Percentiles rank a stretch among this genome's conserved stretches.
These are phyloP conservation scores for Annona squamosa DNA, from an alignment of 164 flowering plant genomes.

Conservation along the genomic window DNA sequence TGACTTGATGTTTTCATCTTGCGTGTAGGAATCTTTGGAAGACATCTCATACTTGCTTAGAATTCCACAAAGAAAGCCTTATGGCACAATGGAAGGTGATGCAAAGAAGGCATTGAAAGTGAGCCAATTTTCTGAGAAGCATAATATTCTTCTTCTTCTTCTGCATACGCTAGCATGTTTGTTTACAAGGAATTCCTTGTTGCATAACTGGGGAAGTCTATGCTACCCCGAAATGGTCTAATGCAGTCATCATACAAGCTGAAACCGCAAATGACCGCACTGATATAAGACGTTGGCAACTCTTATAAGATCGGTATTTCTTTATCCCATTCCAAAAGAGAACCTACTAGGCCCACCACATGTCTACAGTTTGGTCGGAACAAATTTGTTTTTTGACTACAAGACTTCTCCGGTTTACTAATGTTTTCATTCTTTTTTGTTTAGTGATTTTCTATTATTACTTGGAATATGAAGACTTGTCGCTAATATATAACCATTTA, in stretches of 20 bases:
- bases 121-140: background rate
- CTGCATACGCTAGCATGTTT: no score
- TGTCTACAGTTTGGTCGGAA: background rate
- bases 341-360: background rate
- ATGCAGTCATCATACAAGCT: background rate
- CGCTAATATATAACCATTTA: background rate
- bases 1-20: background rate
- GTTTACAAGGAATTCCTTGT: no score
- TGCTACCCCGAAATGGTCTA: background rate
- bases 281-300: background rate
- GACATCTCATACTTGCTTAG: conserved; percentile 86
- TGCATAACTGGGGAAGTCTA: background rate
- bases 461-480: background rate
- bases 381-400: background rate
- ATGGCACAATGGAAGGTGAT: conserved; percentile 94
- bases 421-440: background rate
- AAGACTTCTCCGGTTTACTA: background rate
- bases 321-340: background rate
- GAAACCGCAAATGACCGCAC: background rate
- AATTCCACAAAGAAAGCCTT: conserved; percentile 97
- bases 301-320: background rate
- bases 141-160: background rate
- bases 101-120: conserved; percentile 92
- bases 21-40: conserved; percentile 69
- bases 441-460: background rate